phyloP scores from a whole-genome alignment of 331 rosid species.

The Acacia pycnantha region DNA sequence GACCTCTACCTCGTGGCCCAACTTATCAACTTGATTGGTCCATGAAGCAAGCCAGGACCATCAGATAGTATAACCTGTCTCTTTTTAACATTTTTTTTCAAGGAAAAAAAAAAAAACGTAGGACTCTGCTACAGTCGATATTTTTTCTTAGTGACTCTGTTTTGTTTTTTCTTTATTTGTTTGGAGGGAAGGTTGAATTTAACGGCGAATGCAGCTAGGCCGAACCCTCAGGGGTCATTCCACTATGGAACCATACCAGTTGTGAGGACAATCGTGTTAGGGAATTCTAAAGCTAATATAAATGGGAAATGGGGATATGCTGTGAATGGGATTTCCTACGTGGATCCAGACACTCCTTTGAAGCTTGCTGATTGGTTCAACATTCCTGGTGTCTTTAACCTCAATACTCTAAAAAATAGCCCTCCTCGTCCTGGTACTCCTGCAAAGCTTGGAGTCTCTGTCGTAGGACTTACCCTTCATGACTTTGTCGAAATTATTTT shows the following conservation, averaged over 20 bases:
- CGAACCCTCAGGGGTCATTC: constrained; percentile 89
- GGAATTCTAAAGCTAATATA: constrained; percentile 43
- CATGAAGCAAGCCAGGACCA: constrained; percentile 69
- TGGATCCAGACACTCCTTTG: constrained; percentile 67
- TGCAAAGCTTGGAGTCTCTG: constrained; percentile 49
- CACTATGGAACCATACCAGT: constrained; percentile 72
- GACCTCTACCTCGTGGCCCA: constrained; percentile 58
- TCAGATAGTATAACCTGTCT: constrained; percentile 39
- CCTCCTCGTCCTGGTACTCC: constrained; percentile 50
- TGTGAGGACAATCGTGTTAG: constrained; percentile 43
- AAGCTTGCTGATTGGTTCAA: constrained; percentile 84
- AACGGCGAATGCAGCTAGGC: constrained; percentile 96
- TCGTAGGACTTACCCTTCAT: constrained; percentile 52
- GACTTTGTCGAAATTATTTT: constrained; percentile 72
- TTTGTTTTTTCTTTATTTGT: background rate
- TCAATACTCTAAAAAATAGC: constrained; percentile 43
- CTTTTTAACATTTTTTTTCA: background rate
- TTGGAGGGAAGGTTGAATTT: constrained; percentile 51
- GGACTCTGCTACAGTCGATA: background rate
- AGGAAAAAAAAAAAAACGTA: background rate
- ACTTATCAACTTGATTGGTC: constrained; percentile 67
- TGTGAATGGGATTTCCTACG: constrained; percentile 59
- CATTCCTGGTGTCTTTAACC: constrained; percentile 54
- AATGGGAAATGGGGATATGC: constrained; percentile 52
- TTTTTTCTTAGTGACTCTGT: background rate